Conservation (phyloP, 768 basidiomycete genomes). For the Boletus coccyginus region DNA sequence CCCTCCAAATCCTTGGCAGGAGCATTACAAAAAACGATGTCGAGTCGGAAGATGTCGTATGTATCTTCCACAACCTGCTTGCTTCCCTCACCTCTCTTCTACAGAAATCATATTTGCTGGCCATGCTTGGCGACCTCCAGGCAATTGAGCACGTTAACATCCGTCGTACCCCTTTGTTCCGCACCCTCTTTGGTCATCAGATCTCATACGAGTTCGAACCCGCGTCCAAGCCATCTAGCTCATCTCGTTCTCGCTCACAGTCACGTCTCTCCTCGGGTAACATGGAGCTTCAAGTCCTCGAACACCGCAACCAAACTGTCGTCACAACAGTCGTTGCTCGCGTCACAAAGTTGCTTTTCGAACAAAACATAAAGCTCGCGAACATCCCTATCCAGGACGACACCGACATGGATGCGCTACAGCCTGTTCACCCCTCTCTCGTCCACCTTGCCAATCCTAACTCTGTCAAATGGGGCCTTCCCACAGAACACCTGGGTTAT, state of each 20-base stretch:
- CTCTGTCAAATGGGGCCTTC: constrained; percentile 34
- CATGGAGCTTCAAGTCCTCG: constrained; percentile 34
- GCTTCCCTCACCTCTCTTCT: background rate
- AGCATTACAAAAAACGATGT: constrained; percentile 42
- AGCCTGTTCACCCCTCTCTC: constrained; percentile 9
- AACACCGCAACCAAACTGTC: constrained; percentile 35
- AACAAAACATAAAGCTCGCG: constrained; percentile 41
- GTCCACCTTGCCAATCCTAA: constrained; percentile 32
- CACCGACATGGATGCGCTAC: constrained; percentile 14
- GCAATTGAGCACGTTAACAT: constrained; percentile 30
- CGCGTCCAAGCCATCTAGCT: constrained; percentile 2
- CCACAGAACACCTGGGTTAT: constrained; percentile 25
- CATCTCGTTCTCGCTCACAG: constrained; percentile 18
- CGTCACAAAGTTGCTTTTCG: constrained; percentile 47
- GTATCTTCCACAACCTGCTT: constrained; percentile 17
- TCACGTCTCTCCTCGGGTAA: constrained; percentile 7
- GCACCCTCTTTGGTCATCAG: constrained; percentile 29
- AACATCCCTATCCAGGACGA: constrained; percentile 32
- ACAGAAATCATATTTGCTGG: constrained; percentile 46
- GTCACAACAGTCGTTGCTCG: constrained; percentile 48
- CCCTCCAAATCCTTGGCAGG: constrained; percentile 42
- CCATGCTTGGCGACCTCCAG: constrained; percentile 39
- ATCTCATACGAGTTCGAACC: constrained; percentile 23
- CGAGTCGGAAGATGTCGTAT: constrained; percentile 45
- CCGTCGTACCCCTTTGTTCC: constrained; percentile 42